Evolutionary conservation across 352 stramenopile genomes (phyloP).

Genomic region (Globisporangium paroecandrum): DNA sequence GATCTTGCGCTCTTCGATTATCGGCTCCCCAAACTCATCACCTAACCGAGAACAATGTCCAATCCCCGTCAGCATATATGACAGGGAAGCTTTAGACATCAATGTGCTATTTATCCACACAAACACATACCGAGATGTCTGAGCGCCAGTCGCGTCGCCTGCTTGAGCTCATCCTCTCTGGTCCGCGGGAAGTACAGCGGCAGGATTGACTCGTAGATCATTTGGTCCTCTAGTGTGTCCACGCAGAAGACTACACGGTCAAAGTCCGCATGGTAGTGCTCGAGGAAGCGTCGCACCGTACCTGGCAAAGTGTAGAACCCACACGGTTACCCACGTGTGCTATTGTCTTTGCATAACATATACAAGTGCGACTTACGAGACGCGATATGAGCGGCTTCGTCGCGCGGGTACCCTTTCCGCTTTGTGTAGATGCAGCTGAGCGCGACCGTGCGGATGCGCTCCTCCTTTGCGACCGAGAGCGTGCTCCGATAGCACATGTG

Average conservation of each 20-base stretch:
- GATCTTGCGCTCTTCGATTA: conserved; percentile 83
- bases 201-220: conserved; percentile 57
- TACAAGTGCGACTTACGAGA: conserved; percentile 17
- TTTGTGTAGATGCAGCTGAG: conserved; percentile 77
- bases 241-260: conserved; percentile 67
- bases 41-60: conserved; percentile 19
- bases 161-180: conserved; percentile 27
- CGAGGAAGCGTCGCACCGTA: conserved; percentile 76
- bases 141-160: conserved; percentile 21
- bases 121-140: conserved; percentile 37
- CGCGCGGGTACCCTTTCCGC: conserved; percentile 71
- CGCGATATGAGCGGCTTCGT: conserved; percentile 76
- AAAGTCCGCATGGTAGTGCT: conserved; percentile 58
- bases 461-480: conserved; percentile 64
- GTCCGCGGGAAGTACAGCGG: conserved; percentile 74
- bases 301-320: conserved; percentile 5
- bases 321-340: background rate
- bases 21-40: conserved; percentile 67
- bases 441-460: conserved; percentile 55
- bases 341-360: background rate
- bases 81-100: background rate
- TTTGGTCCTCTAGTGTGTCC: conserved; percentile 55
- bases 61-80: background rate
- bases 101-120: too few species aligned
- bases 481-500: conserved; percentile 75